Evolutionary conservation across 768 basidiomycete genomes (phyloP), one percentile per base, ranked within the genome.

Genomic region (Phlegmacium glaucopus): DNA sequence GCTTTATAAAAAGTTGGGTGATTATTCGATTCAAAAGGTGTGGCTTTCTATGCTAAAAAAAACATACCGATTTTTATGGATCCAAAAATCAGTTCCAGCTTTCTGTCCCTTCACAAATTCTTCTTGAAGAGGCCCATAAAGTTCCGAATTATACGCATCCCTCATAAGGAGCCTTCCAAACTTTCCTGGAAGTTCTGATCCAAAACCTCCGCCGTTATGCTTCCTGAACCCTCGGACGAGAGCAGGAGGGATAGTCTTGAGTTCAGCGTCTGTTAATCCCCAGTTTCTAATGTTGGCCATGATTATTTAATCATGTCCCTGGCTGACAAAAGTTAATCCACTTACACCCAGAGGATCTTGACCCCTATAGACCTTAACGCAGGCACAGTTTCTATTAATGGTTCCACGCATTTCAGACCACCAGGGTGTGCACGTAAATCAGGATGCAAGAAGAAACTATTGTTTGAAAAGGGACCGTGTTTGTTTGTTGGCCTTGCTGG

Each of bases 321-420:
- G 32, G 32, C 4, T 34, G 32, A 34, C 11, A 34, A n/a, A 11
- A n/a, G 3, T 34, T 34, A 34, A 34, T 34, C 4, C 32, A 64
- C 74, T 45, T 61, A 83, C 82, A 83, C 73, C 83, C 84, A 86
- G 50, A 84, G 70, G 50, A 83, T 77, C 59, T 79, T 79, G 49
- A 76, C 65, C 36, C 77, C 79, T 9, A 70, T 63, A 28, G 70
- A 55, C 37, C 83, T 70, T 43, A 83, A 62, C 15, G 65, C 58
- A 27, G 77, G 74, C 22, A 84, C 67, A 8, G 71, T 65, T 17
- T 74, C 65, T 60, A 76, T 61, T 36, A 83, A 61, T 3, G 79
- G 79, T 45, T 78, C 69, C 15, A 85, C 77, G 50, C 84, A 83
- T 37, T 67, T 67, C 40, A 85, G 62, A 1, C 83, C 83, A 10